These are phyloP conservation scores for Cyclotella atomus DNA, from an alignment of 108 stramenopile genomes.

Conservation along the genomic window DNA sequence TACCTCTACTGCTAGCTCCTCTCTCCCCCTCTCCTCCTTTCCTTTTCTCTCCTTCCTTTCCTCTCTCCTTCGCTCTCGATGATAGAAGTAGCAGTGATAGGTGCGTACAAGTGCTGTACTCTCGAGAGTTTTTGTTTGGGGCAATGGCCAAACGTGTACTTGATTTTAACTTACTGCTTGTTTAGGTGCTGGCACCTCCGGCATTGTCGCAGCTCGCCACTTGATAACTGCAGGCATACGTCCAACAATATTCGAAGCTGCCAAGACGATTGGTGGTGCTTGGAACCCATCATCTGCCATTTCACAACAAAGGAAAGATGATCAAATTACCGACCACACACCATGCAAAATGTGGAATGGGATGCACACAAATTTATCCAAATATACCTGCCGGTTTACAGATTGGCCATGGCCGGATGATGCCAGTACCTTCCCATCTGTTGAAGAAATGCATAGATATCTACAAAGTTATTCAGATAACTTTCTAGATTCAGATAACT, in stretches of 20 bases:
- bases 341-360: constrained; percentile 68
- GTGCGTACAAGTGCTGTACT: no score
- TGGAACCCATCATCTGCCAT: constrained; percentile 41
- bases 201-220: constrained; percentile 48
- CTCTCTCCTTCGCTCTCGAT: background rate
- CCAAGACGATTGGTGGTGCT: constrained; percentile 50
- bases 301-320: no score
- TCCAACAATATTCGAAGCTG: constrained; percentile 47
- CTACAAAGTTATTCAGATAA: constrained; percentile 53
- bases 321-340: constrained; percentile 33
- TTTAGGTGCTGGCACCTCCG: constrained; percentile 45
- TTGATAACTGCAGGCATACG: constrained; percentile 40
- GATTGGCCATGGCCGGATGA: constrained; percentile 71
- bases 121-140: no score
- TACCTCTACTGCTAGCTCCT: no score
- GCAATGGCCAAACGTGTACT: no score
- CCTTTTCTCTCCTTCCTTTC: background rate
- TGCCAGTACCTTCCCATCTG: constrained; percentile 54
- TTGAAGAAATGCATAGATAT: constrained; percentile 63
- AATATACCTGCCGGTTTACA: constrained; percentile 69
- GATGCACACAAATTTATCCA: constrained; percentile 70
- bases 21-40: no score
- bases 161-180: no score
- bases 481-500: constrained; percentile 40
- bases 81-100: constrained; percentile 54